Evolutionary conservation across 2,329 filamentous ascomycete genomes (phyloP), one percentile per base, ranked within the genome.

Genomic region (Penicillium sp.): DNA sequence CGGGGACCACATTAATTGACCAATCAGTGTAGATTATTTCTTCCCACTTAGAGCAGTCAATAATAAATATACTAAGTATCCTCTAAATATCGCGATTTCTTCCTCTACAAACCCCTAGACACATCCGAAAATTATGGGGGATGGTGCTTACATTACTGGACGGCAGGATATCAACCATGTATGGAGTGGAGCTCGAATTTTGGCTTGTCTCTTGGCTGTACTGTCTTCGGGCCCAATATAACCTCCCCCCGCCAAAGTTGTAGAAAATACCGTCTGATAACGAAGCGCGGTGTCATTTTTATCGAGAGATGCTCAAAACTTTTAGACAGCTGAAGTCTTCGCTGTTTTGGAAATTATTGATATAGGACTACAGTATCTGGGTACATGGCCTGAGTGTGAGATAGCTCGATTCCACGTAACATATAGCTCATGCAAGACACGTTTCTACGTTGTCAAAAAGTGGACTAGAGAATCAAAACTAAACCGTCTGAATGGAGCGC

Each of bases 71-170:
- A n/a, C n/a, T n/a, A n/a, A n/a, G n/a, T n/a, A n/a, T n/a, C n/a
- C n/a, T n/a, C n/a, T n/a, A n/a, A n/a, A n/a, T n/a, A n/a, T n/a
- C n/a, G n/a, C n/a, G n/a, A n/a, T n/a, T n/a, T n/a, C n/a, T n/a
- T n/a, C n/a, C n/a, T n/a, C n/a, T n/a, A n/a, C n/a, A n/a, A n/a
- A n/a, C n/a, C n/a, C n/a, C n/a, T n/a, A n/a, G n/a, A n/a, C n/a
- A n/a, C n/a, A 48, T 57, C 8, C 48, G 46, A 10, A 55, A 46
- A 17, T 55, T 36, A 3, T 13, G 36, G 7, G 52, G 54, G 2
- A 51, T 46, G 52, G 54, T 57, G 18, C 45, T 57, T 7, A 57
- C 54, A 21, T 34, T 55, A 15, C 20, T 57, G 37, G 45, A 57
- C 15, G 29, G 29, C 5, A 37, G 36, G 2, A 57, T 52, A 30